These are phyloP conservation scores for Eimeria tenella DNA, from an alignment of 169 alveolate species.

Conservation along the genomic window DNA sequence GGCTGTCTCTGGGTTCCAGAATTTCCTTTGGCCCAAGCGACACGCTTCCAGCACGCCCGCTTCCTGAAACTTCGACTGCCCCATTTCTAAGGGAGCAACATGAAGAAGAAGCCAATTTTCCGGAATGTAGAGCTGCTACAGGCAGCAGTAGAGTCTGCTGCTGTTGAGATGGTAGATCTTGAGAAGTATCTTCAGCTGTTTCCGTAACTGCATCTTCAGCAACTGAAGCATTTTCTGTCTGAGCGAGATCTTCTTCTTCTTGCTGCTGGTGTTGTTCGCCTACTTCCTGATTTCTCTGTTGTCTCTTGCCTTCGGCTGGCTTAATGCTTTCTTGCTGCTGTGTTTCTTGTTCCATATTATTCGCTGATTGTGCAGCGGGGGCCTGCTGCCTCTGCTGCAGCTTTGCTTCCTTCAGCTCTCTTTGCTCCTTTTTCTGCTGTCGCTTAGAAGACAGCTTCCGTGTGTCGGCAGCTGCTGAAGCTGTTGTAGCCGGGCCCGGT, in stretches of 20 bases:
- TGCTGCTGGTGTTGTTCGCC: neutral
- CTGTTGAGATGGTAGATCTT: neutral
- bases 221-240: neutral
- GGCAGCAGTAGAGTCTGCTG: neutral
- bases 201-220: neutral
- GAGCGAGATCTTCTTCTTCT: neutral
- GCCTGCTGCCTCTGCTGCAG: conserved; percentile 1
- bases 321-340: neutral
- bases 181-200: neutral
- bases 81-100: too few species aligned
- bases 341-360: neutral
- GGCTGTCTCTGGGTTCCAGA: too few species aligned
- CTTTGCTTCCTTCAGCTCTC: neutral
- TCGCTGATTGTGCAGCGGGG: neutral
- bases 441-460: neutral
- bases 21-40: too few species aligned
- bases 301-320: neutral
- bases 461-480: neutral
- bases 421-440: neutral
- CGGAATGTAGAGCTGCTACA: neutral
- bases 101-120: neutral
- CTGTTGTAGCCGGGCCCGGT: neutral
- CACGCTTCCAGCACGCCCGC: too few species aligned
- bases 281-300: neutral
- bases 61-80: too few species aligned